Conservation (phyloP, 148 eudicot species). For the Tetragonia tetragonoides region DNA sequence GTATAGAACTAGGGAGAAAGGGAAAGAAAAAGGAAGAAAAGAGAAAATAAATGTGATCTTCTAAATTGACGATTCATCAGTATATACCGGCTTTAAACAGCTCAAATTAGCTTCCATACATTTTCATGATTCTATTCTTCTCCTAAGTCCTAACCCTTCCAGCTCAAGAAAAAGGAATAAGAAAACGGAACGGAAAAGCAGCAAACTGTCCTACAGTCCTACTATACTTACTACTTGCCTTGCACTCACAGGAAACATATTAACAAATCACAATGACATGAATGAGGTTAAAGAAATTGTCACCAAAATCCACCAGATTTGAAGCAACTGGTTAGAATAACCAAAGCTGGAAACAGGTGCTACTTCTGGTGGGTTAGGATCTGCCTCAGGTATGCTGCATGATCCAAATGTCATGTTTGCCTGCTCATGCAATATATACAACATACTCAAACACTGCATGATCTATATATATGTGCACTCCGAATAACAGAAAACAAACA, state of each 20-base stretch:
- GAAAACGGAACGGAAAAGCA: not conserved
- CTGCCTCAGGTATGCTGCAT: conserved; percentile 52
- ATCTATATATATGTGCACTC: not conserved
- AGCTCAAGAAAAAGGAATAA: not conserved
- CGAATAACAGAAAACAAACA: not conserved
- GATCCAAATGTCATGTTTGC: conserved; percentile 65
- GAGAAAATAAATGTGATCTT: too few relatives aligned
- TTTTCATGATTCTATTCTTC: too few relatives aligned
- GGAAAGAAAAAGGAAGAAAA: too few relatives aligned
- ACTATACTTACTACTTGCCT: conserved; percentile 4
- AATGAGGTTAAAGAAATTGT: conserved; percentile 22
- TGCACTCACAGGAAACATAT: conserved; percentile 13
- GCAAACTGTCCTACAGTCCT: not conserved
- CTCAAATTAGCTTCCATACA: too few relatives aligned
- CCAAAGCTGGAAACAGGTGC: conserved; percentile 32
- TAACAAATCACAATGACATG: conserved; percentile 38
- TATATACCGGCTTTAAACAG: too few relatives aligned
- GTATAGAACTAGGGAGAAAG: too few relatives aligned
- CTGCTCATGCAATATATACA: conserved; percentile 37
- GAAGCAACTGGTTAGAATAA: conserved; percentile 19
- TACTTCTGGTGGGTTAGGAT: conserved; percentile 23
- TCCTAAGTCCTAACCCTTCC: not conserved
- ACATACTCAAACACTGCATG: not conserved
- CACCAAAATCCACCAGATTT: conserved; percentile 38
- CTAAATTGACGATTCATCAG: too few relatives aligned